Conservation (phyloP, 2,329 filamentous ascomycete species). For the Aschersonia sp. region DNA sequence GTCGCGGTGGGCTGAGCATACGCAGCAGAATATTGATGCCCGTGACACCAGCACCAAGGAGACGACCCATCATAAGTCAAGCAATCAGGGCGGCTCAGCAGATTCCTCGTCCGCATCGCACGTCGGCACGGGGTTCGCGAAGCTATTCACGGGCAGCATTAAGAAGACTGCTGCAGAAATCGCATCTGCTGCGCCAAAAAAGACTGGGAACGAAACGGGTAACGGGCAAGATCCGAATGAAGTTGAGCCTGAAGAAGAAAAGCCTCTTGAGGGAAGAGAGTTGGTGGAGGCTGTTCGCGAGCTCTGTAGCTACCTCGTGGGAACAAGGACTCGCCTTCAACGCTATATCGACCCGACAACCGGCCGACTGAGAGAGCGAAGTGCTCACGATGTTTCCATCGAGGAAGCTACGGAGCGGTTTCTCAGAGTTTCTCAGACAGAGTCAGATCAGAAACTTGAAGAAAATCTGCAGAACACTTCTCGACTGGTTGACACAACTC, state of each 20-base stretch:
- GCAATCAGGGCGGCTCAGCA: conserved; percentile 11
- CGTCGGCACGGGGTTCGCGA: conserved; percentile 33
- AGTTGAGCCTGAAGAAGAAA: conserved; percentile 25
- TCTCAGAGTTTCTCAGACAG: conserved; percentile 29
- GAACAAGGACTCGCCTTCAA: conserved; percentile 57
- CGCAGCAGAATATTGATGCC: conserved; percentile 27
- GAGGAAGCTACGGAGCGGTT: conserved; percentile 41
- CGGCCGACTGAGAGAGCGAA: conserved; percentile 42
- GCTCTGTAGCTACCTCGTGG: conserved; percentile 75
- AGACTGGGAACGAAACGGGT: conserved; percentile 36
- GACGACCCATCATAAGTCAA: conserved; percentile 12
- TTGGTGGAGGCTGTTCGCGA: conserved; percentile 69
- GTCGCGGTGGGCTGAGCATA: conserved; percentile 36
- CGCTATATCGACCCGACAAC: conserved; percentile 47
- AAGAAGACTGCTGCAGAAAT: conserved; percentile 35
- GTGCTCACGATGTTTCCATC: conserved; percentile 25
- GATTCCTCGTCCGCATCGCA: conserved; percentile 19
- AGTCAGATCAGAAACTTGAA: conserved; percentile 48
- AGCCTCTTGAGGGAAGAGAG: conserved; percentile 61
- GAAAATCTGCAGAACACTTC: conserved; percentile 62
- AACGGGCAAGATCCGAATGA: conserved; percentile 41
- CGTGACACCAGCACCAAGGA: conserved; percentile 15
- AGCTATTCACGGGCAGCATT: conserved; percentile 33
- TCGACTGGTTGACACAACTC: conserved; percentile 76
- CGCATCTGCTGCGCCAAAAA: conserved; percentile 45